These are phyloP conservation scores for Fusarium sp. DNA, from an alignment of 2,329 filamentous ascomycete species.

Conservation along the genomic window DNA sequence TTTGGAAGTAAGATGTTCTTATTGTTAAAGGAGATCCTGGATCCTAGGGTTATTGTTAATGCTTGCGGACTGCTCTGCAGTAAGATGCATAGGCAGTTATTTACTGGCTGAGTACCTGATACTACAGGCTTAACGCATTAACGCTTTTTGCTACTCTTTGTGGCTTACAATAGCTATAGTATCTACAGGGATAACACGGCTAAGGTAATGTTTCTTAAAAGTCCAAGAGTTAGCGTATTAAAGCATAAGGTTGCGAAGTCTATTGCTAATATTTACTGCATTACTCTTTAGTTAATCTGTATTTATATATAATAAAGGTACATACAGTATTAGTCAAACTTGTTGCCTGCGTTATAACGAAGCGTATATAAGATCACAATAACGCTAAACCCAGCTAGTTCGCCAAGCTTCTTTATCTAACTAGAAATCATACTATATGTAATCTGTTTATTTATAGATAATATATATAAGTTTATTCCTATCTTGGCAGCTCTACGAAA, in stretches of 20 bases:
- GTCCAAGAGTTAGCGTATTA: not conserved
- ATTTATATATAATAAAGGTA: not conserved
- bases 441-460: not conserved
- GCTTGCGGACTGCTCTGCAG: constrained; percentile 17
- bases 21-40: not conserved
- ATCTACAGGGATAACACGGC: not conserved
- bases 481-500: no score
- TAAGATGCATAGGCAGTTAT: constrained; percentile 27
- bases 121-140: constrained; percentile 33
- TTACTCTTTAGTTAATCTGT: not conserved
- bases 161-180: not conserved
- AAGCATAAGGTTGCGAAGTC: not conserved
- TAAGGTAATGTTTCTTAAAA: not conserved
- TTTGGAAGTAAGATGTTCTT: not conserved
- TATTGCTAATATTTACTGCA: not conserved
- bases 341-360: not conserved
- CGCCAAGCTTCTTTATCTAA: not conserved
- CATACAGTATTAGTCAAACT: not conserved
- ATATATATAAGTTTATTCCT: no score
- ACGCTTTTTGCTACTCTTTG: constrained; percentile 11
- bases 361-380: not conserved
- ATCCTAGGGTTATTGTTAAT: constrained; percentile 14
- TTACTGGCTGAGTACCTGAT: constrained; percentile 33
- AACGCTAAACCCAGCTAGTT: not conserved
- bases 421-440: not conserved